Evolutionary conservation across 2,329 filamentous ascomycete genomes (phyloP), one percentile per base, ranked within the genome.

Genomic region (Xylaria sp.): DNA sequence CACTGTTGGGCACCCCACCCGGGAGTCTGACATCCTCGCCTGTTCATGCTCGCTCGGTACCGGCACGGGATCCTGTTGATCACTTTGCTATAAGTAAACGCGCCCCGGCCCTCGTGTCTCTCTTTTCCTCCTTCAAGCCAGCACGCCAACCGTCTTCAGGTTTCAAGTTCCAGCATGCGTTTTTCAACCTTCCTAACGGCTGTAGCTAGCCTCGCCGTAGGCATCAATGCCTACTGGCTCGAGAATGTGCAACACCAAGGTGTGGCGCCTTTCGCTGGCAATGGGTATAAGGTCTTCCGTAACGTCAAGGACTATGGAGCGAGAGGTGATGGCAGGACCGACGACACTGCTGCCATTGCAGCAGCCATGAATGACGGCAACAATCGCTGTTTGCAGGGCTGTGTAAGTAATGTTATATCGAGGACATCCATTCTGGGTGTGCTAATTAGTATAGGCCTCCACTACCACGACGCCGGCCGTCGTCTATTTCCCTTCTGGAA

Each of bases 241-340:
- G 67, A 63, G 44, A 68, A 74, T 53, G 63, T 75, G 13, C 35
- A 61, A 78, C 77, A 82, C 64, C 76, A 79, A 64, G 79, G 80
- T 11, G 60, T 77, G 59, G 78, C 79, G 9, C 78, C 80, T 35
- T 81, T 76, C 69, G 78, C 75, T 41, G 72, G 68, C 5, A 53
- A 70, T 15, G 76, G 74, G 29, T 81, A 81, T 56, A 70, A 73
- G n/a, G 78, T 81, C 4, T 82, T 81, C 63, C 77, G 80, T 46
- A 82, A 81, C 60, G 80, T 82, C 21, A 79, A 74, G 68, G 79
- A 80, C 71, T 82, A 79, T 61, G 80, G 80, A 46, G 80, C 80
- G 49, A 76, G 69, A 62, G 80, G 78, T 64, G 79, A 81, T 68
- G 79, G 80, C 35, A 68, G 72, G 15, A 79, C 78, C 11, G 80